A percentile compares a stretch with the other conserved stretches of the same genome.
phyloP scores from a whole-genome alignment of 352 stramenopile species.

The Hyaloperonospora brassicae region DNA sequence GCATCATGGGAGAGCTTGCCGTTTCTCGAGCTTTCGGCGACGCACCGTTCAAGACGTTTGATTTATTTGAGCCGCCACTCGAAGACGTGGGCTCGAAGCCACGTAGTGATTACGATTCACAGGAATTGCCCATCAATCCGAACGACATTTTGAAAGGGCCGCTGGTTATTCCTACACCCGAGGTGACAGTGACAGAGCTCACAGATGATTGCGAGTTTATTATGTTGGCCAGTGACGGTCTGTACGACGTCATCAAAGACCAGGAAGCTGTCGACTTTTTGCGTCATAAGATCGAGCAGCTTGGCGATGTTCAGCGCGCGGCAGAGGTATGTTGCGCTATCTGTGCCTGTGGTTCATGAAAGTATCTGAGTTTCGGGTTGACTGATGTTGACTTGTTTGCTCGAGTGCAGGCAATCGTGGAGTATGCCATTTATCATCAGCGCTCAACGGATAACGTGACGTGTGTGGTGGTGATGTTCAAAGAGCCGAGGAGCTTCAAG shows the following conservation, averaged over 20 bases:
- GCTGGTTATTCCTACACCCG: constrained; percentile 69
- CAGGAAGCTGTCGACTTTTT: constrained; percentile 78
- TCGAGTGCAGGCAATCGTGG: constrained; percentile 46
- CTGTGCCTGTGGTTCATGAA: background rate
- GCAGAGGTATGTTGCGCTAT: constrained; percentile 43
- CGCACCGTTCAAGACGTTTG: constrained; percentile 93
- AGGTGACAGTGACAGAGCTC: constrained; percentile 65
- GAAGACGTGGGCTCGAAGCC: constrained; percentile 38
- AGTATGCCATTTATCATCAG: constrained; percentile 76
- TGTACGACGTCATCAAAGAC: constrained; percentile 81
- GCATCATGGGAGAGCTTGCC: constrained; percentile 90
- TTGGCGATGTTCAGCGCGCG: constrained; percentile 67
- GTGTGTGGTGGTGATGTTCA: constrained; percentile 78
- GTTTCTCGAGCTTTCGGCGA: constrained; percentile 85
- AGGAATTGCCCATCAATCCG: constrained; percentile 72
- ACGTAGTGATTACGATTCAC: constrained; percentile 63
- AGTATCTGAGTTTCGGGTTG: background rate
- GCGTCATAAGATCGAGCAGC: constrained; percentile 54
- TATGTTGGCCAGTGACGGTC: constrained; percentile 65
- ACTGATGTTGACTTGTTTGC: constrained; percentile 5
- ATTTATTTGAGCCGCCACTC: constrained; percentile 41
- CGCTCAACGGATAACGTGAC: constrained; percentile 85
- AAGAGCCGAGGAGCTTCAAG: constrained; percentile 50
- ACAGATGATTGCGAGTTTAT: constrained; percentile 76
- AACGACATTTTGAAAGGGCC: constrained; percentile 82